A percentile compares a stretch with the other conserved stretches of the same genome.
Conservation (phyloP, 2,329 filamentous ascomycete species). For the Pyrenochaeta sp. region DNA sequence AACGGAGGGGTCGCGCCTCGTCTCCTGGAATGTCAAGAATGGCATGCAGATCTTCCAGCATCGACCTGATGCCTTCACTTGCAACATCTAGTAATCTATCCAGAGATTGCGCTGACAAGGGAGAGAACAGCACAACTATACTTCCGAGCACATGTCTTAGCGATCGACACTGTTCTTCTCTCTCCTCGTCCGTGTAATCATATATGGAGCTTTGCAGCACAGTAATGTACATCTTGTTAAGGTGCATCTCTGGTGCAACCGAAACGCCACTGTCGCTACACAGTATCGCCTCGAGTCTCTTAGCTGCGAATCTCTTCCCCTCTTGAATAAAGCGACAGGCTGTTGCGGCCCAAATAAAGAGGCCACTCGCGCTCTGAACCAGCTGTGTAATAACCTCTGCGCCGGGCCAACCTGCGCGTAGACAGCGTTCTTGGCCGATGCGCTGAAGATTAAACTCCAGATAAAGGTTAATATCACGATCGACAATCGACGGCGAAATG, state of each 20-base stretch:
- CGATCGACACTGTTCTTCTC: constrained; percentile 3
- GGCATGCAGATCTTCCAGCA: constrained; percentile 35
- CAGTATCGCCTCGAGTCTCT: constrained; percentile 9
- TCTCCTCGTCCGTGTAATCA: constrained; percentile 7
- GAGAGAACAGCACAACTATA: constrained; percentile 19
- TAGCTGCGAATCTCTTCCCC: constrained; percentile 1
- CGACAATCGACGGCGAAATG: constrained; percentile 15
- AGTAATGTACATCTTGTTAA: constrained; percentile 11
- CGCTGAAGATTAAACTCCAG: constrained; percentile 12
- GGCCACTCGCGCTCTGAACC: constrained; percentile 33
- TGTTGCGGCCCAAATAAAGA: constrained; percentile 49
- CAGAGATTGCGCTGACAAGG: constrained; percentile 2
- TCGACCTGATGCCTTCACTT: constrained; percentile 15
- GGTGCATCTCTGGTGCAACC: constrained; percentile 8
- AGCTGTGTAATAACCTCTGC: constrained; percentile 26
- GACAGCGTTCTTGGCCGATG: constrained; percentile 1
- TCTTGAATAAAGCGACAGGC: constrained; percentile 30
- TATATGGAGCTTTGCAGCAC: constrained; percentile 9
- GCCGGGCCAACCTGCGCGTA: constrained; percentile 22
- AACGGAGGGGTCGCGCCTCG: neutral
- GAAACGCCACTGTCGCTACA: neutral
- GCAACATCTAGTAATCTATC: neutral
- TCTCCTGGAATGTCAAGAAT: constrained; percentile 29
- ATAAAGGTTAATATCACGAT: constrained; percentile 25
- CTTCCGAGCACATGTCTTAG: constrained; percentile 7